Evolutionary conservation across 176 grass and related monocot genomes (phyloP), one percentile per base, ranked within the genome.

Genomic region (Microstegium vimineum): DNA sequence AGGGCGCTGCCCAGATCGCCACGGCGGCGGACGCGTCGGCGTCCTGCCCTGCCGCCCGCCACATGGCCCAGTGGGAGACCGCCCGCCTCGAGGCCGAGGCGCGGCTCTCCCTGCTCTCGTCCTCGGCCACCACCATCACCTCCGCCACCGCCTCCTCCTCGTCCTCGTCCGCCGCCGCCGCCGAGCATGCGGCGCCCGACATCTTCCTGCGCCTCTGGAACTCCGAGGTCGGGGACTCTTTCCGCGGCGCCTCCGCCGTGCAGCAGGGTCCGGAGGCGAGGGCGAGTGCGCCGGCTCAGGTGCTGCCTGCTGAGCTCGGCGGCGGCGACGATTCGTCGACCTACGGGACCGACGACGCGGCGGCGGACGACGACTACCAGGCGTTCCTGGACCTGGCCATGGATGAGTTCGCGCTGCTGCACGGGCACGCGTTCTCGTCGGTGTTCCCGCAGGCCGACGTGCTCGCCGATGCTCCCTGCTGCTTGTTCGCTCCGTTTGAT

Each of bases 1-100:
- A 75, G 35, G 71, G 72, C 17, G 82, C 71, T 10, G 62, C 47
- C 9, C 65, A 18, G 60, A 72, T 14, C 25, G 47, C 33, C 73
- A 42, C n/a, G 33, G 34, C 28, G 17, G 37, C 33, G 15, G 15
- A 77, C n/a, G n/a, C n/a, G n/a, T n/a, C n/a, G n/a, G n/a, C n/a
- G 35, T 20, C 69, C n/a, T 62, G 60, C 79, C 41, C 82, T 18
- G 86, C 88, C 20, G 83, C 90, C 7, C 90, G 90, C 78, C 92
- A 98, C 92, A 93, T 94, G 86, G 88, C 92, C 1, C 92, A 94
- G 83, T 98, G 95, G 95, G 95, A 94, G 88, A 88, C 76, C 4
- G 90, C 92, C 25, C 88, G 92, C 11, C 92, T 98, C 28, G 95
- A 94, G 62, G 95, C 95, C 52, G 92, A 98, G 88, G 92, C 88